Evolutionary conservation across 768 basidiomycete genomes (phyloP), one percentile per base, ranked within the genome.

Genomic region (Fomitopsis pulvina): DNA sequence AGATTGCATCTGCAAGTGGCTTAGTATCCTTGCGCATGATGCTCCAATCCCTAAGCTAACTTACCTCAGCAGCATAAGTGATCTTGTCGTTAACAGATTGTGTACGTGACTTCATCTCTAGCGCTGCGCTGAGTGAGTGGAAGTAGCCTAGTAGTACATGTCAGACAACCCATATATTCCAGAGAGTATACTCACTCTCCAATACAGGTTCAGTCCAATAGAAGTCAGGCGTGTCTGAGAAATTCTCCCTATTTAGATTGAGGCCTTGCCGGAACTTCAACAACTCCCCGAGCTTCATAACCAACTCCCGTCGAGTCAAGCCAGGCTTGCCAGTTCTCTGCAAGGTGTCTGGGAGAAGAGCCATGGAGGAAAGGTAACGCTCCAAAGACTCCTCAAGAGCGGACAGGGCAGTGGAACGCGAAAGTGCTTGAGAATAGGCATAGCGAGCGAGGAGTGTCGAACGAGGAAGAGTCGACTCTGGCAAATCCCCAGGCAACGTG

Each of bases 141-240:
- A 97, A 97, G 62, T 87, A 83, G 16, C 76, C 85, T 91, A 32
- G 16, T 41, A 3, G 20, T 26, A n/a, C 26, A 29, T 44, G 20
- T 30, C 6, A 41, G 27, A 20, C 25, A 22, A 8, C n/a, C 11
- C 41, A 42, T 32, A 34, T 37, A 11, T 26, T n/a, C 4, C 22
- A 38, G n/a, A 52, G 12, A 18, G 18, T 39, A 16, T 4, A 52
- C 79, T 28, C 53, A 83, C 89, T 75, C 71, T 97, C 94, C 4
- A 97, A 74, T 53, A 85, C 87, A 0, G 93, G 91, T 62, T 96
- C 91, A 16, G 86, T 77, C 94, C 95, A 98, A 64, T 96, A 93
- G 57, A 97, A 85, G 66, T 96, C 88, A 0, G 89, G 91, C 0
- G 84, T 82, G 60, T 94, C 92, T 41, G 83, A 82, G 60, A 92